These are phyloP conservation scores for Coemansia erecta DNA, from an alignment of 192 early-diverging fungal species.

Conservation along the genomic window DNA sequence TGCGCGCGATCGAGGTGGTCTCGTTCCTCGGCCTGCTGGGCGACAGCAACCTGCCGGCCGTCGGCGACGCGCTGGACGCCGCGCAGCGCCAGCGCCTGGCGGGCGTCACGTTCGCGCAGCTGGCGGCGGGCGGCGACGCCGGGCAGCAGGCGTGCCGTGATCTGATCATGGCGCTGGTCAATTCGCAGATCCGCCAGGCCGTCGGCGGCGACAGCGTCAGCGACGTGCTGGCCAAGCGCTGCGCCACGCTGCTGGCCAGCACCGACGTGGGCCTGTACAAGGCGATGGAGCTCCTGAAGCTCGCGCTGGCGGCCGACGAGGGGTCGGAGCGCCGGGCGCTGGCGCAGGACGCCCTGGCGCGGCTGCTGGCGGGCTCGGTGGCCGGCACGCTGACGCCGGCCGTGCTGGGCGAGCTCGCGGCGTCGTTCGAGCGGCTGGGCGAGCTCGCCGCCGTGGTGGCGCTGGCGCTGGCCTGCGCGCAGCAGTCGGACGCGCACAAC, in stretches of 20 bases:
- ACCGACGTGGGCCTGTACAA: conserved; percentile 67
- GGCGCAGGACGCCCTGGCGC: conserved; percentile 44
- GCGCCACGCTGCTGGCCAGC: conserved; percentile 62
- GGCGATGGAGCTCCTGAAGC: conserved; percentile 58
- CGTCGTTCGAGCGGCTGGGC: conserved; percentile 50
- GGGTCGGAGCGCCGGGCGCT: conserved; percentile 41
- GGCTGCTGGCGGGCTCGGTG: conserved; percentile 52
- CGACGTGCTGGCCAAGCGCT: conserved; percentile 60
- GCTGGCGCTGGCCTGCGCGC: conserved; percentile 58
- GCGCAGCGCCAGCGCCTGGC: conserved; percentile 52
- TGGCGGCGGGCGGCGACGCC: conserved; percentile 54
- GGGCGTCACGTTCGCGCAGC: conserved; percentile 57
- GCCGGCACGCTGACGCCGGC: conserved; percentile 42
- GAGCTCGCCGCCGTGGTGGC: conserved; percentile 53
- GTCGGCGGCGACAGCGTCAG: conserved; percentile 60
- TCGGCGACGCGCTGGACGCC: conserved; percentile 49
- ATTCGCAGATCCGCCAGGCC: conserved; percentile 55
- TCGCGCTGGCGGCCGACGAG: conserved; percentile 52
- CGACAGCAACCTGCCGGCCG: conserved; percentile 62
- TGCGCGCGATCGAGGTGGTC: conserved; percentile 61
- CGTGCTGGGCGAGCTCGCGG: conserved; percentile 54
- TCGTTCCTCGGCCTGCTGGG: conserved; percentile 64
- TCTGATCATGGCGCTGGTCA: conserved; percentile 66
- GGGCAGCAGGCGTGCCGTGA: conserved; percentile 60
- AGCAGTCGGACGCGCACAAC: conserved; percentile 58